phyloP scores from a whole-genome alignment of 768 basidiomycete species.

The Ramaria sp. region DNA sequence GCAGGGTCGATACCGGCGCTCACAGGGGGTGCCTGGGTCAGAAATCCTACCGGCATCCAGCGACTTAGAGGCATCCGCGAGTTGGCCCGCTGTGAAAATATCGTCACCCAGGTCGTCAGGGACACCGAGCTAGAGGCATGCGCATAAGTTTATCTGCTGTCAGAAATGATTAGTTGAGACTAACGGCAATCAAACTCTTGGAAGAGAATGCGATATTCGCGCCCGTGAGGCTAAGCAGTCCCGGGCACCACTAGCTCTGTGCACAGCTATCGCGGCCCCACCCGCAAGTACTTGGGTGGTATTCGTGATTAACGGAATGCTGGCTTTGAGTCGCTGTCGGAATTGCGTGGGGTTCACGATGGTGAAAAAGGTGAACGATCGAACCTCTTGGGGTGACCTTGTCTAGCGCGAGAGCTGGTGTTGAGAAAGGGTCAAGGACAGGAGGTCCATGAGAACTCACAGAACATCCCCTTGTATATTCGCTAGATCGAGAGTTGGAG shows the following conservation, averaged over 20 bases:
- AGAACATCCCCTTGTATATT: slow-evolving; percentile 13
- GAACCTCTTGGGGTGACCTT: slow-evolving; percentile 16
- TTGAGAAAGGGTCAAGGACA: not conserved
- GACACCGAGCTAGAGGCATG: no score
- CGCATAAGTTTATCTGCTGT: no score
- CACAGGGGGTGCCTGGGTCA: slow-evolving; percentile 18
- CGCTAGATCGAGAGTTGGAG: slow-evolving; percentile 7
- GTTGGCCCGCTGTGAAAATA: slow-evolving; percentile 7
- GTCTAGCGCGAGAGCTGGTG: slow-evolving; percentile 3
- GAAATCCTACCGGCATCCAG: slow-evolving; percentile 15
- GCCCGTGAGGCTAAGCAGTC: no score
- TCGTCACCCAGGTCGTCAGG: no score
- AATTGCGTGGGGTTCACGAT: slow-evolving; percentile 15
- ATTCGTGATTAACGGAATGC: slow-evolving; percentile 25
- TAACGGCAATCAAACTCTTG: no score
- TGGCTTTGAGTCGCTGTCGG: slow-evolving; percentile 11
- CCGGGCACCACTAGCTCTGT: no score
- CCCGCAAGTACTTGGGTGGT: slow-evolving; percentile 26
- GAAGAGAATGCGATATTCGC: no score
- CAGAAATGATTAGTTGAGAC: no score
- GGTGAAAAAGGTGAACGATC: slow-evolving; percentile 16
- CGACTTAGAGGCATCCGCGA: slow-evolving; percentile 9
- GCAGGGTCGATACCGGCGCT: slow-evolving; percentile 10
- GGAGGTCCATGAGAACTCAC: not conserved
- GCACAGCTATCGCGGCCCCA: not conserved